Evolutionary conservation across 2,329 filamentous ascomycete species (phyloP), one percentile per base, ranked within the genome.

Genomic region (Rutstroemia sp.): DNA sequence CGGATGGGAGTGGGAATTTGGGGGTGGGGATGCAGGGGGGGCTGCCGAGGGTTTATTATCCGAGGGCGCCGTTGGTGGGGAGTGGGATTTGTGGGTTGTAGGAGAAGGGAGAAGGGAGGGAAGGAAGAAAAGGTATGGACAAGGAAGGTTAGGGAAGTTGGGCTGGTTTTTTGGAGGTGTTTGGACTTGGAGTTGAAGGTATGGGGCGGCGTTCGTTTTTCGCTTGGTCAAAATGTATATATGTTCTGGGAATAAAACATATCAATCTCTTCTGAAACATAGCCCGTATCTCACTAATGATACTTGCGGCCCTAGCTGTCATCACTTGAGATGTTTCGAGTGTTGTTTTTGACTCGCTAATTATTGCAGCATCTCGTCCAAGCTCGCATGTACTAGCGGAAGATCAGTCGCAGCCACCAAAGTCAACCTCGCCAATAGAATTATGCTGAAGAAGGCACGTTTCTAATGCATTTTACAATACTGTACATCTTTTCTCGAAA

Each of bases 1-100:
- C 76, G 0, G 73, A 75, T 59, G 66, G 67, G 2, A 71, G 63
- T 34, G 78, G 77, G 0, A 70, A 70, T 46, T 60, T 81, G n/a
- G 63, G 65, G 1, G 72, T 79, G 1, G 65, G 69, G 4, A 75
- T 80, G 64, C 66, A 61, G 0, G 60, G 66, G 2, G 78, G 77
- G 0, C 56, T 73, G 50, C 76, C 78, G 0, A 66, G 70, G 52
- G 71, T 78, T 2, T 68, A 75, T 48, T 76, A 72, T 58, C 71
- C 71, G 3, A 27, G 14, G 21, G 27, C 9, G 1, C 1, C 2
- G 3, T 51, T 57, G 49, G 44, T 48, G 2, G 55, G 55, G 37
- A 57, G 55, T 54, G 50, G 50, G 16, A 17, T 57, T 44, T 57
- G 55, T 47, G 27, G 19, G 14, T 23, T 55, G 51, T 54, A 46